Evolutionary conservation across 768 basidiomycete species (phyloP).

Genomic region (Lentinula sp.): DNA sequence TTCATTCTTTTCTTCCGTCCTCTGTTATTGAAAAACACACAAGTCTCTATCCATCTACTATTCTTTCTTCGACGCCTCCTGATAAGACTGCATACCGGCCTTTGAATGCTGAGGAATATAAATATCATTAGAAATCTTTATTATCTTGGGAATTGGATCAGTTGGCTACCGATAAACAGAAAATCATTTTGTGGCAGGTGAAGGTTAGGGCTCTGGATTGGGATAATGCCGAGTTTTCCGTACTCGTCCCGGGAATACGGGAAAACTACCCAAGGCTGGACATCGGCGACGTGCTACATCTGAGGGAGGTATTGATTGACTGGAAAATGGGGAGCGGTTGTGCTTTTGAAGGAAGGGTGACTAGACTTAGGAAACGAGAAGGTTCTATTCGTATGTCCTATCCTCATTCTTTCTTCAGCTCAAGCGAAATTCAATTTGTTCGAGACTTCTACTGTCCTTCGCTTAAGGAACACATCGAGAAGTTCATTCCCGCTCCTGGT

Average conservation of each 20-base stretch:
- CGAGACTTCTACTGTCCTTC: constrained; percentile 34
- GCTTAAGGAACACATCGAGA: constrained; percentile 32
- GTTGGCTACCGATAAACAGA: constrained; percentile 31
- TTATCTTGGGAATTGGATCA: constrained; percentile 41
- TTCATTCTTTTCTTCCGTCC: constrained; percentile 32
- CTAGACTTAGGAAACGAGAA: constrained; percentile 36
- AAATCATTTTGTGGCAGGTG: constrained; percentile 38
- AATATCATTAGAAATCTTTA: constrained; percentile 35
- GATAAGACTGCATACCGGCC: constrained; percentile 15
- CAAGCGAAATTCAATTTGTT: background rate
- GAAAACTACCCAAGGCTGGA: constrained; percentile 35
- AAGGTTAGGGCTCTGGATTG: constrained; percentile 5
- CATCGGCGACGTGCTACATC: constrained; percentile 37
- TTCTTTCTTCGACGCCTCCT: constrained; percentile 20
- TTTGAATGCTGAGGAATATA: constrained; percentile 25
- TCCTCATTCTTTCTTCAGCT: background rate
- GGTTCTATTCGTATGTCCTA: constrained; percentile 37
- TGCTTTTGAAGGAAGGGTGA: constrained; percentile 41
- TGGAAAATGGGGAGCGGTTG: constrained; percentile 25
- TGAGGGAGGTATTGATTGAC: constrained; percentile 33
- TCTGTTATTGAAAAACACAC: constrained; percentile 25
- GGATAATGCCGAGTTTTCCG: constrained; percentile 7
- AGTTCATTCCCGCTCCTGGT: constrained; percentile 17
- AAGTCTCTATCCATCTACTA: constrained; percentile 12
- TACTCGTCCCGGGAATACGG: constrained; percentile 10